Percentiles rank a stretch among this genome's conserved stretches.
Conservation (phyloP, 768 basidiomycete genomes). For the Dioszegia aurantiaca region DNA sequence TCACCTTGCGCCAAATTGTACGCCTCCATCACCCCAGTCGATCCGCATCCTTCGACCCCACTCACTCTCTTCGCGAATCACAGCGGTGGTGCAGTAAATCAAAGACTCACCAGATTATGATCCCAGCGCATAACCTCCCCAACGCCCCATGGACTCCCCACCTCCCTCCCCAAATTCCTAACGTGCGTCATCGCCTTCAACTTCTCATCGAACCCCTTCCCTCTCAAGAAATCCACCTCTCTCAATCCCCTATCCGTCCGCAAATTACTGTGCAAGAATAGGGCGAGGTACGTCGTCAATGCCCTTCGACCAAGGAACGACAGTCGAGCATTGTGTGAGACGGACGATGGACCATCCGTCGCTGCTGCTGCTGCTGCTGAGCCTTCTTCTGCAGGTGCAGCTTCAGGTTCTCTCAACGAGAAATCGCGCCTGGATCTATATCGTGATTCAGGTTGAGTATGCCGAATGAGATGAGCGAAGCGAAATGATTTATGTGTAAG, state of each 20-base stretch:
- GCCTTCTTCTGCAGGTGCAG: too few species aligned
- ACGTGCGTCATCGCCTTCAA: constrained; percentile 40
- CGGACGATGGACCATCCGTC: constrained; percentile 16
- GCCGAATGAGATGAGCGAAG: constrained; percentile 40
- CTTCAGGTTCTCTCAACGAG: too few species aligned
- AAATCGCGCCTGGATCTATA: background rate
- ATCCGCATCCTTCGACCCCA: background rate
- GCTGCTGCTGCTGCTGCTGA: background rate
- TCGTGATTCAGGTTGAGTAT: constrained; percentile 1
- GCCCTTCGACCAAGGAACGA: constrained; percentile 48
- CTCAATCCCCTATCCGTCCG: constrained; percentile 13
- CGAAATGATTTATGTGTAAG: constrained; percentile 51
- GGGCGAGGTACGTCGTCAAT: constrained; percentile 35
- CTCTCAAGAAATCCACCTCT: constrained; percentile 32
- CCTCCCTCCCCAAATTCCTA: constrained; percentile 43
- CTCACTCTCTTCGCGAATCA: background rate
- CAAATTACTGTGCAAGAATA: constrained; percentile 42
- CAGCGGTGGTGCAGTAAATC: too few species aligned
- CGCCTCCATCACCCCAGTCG: too few species aligned
- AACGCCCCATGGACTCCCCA: constrained; percentile 40
- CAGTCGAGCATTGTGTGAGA: constrained; percentile 43
- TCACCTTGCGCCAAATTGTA: too few species aligned
- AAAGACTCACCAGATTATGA: constrained; percentile 32
- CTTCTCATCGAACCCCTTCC: constrained; percentile 32
- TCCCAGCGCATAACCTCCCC: constrained; percentile 38